Base-by-base conservation (phyloP, 805 yeast genomes). In the Candida railenensis region DNA sequence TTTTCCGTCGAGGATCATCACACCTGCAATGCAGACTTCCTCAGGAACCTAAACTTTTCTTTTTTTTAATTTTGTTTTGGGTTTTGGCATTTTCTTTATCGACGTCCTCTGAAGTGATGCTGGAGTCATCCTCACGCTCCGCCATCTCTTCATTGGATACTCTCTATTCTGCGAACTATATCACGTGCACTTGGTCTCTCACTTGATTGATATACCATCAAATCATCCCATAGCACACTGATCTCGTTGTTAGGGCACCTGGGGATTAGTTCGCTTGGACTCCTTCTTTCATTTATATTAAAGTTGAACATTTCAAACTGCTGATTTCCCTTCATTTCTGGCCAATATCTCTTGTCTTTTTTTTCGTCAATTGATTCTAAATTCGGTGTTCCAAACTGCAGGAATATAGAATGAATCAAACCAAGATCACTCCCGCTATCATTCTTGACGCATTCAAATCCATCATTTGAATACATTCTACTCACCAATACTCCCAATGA, bases 401-500 rank as follows among this genome's bases (percentile, higher is more conserved):
- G 58, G 52, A 85, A 77, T 1, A 85, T 77, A 16, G 76, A 66
- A 7, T 77, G 67, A n/a, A 84, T 67, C 15, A 88, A 67, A 2
- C 76, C 71, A 40, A 88, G 67, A 53, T 88, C 95, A 49, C 76
- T 73, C 11, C 56, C 59, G 1, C 59, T 58, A 33, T 76, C 69
- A 20, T 74, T 66, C 0, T 74, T 67, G 19, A 60, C 49, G 15
- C 73, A 64, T 47, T 49, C 53, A 14, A 49, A 52, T 15, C 69
- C 65, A 25, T 55, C 45, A 3, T 37, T 25, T 19, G 74, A 67
- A 51, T 76, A 75, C 25, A 89, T 52, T 39, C 76, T 60, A n/a
- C 83, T 78, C 42, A 83, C 54, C 2, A 87, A 56, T 9, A 89
- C 76, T 0, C 89, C 95, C 16, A 80, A 59, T 1, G 87, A 69